Evolutionary conservation across 2,329 filamentous ascomycete species (phyloP).

Genomic region (Diaporthe humulicola): DNA sequence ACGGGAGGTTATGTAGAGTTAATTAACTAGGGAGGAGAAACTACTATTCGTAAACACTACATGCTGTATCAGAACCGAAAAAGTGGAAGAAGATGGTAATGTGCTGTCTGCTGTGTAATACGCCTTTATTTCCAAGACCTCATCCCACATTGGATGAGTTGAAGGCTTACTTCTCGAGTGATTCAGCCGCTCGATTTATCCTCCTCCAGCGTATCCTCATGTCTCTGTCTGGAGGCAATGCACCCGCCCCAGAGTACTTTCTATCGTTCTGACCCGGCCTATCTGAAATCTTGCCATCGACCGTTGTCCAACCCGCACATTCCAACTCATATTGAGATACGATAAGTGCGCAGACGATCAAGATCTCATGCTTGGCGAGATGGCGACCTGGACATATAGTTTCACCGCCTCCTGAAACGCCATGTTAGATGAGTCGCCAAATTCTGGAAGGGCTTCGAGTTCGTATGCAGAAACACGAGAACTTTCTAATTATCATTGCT

Average conservation of each 20-base stretch:
- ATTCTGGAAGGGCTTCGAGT: not conserved
- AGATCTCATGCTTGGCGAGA: constrained; percentile 56
- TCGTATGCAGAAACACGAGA: too few relatives aligned
- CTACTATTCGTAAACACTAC: not conserved
- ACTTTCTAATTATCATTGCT: not conserved
- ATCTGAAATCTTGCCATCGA: constrained; percentile 38
- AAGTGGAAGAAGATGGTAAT: not conserved
- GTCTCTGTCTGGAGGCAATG: constrained; percentile 42
- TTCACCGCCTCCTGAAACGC: constrained; percentile 47
- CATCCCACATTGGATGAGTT: not conserved
- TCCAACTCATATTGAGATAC: constrained; percentile 49
- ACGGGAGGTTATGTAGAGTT: not conserved
- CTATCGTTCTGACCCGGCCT: constrained; percentile 37
- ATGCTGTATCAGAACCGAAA: not conserved
- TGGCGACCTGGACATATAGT: constrained; percentile 54
- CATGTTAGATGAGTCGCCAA: not conserved
- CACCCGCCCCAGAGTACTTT: constrained; percentile 28
- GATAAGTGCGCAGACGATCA: constrained; percentile 49
- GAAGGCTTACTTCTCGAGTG: not conserved
- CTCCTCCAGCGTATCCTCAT: constrained; percentile 36
- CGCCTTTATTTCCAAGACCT: too few relatives aligned
- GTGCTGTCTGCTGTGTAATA: not conserved
- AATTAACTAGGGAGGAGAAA: too few relatives aligned
- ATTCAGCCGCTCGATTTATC: not conserved
- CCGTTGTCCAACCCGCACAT: constrained; percentile 38